Evolutionary conservation across 768 basidiomycete genomes (phyloP).

Genomic region (Pulveroboletus sp.): DNA sequence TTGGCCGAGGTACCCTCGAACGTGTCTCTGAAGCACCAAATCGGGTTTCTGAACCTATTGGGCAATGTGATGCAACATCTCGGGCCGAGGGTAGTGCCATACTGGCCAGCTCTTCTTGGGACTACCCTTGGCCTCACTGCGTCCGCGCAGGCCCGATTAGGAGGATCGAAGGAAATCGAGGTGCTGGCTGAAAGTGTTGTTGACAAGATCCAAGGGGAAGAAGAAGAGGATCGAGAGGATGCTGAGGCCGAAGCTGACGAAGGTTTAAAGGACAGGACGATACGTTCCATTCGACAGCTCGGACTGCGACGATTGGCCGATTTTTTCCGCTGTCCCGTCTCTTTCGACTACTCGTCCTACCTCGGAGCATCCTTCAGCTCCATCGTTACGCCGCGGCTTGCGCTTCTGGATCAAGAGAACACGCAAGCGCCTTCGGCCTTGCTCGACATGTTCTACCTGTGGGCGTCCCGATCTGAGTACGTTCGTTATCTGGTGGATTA

Average conservation of each 20-base stretch:
- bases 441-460: constrained; percentile 78
- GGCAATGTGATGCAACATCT: constrained; percentile 81
- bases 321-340: constrained; percentile 73
- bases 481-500: constrained; percentile 64
- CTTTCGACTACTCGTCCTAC: constrained; percentile 74
- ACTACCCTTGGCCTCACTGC: constrained; percentile 63
- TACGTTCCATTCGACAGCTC: constrained; percentile 69
- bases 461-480: constrained; percentile 59
- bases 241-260: constrained; percentile 34
- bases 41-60: constrained; percentile 81
- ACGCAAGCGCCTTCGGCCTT: constrained; percentile 88
- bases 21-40: constrained; percentile 60
- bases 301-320: constrained; percentile 84
- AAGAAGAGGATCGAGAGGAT: constrained; percentile 36
- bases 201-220: constrained; percentile 28
- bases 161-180: constrained; percentile 21
- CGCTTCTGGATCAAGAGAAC: constrained; percentile 74
- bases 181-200: constrained; percentile 17
- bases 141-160: constrained; percentile 59
- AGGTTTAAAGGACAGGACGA: constrained; percentile 33
- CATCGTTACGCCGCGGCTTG: constrained; percentile 81
- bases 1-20: constrained; percentile 27
- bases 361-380: constrained; percentile 60
- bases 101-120: constrained; percentile 76
- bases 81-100: constrained; percentile 60